phyloP scores from a whole-genome alignment of 768 basidiomycete genomes.

The Phaeolepiota aurea region DNA sequence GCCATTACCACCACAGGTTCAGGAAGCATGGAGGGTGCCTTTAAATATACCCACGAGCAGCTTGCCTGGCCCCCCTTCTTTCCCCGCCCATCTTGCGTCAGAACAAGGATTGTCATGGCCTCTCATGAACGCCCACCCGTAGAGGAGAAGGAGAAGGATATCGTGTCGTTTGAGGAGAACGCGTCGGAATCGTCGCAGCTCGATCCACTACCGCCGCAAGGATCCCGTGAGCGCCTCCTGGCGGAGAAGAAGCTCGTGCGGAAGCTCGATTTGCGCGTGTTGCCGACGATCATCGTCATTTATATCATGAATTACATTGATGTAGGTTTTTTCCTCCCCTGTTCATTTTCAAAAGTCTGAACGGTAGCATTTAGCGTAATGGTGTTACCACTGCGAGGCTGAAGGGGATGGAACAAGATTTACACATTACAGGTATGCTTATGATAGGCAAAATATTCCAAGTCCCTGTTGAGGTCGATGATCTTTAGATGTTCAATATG shows the following conservation, averaged over 20 bases:
- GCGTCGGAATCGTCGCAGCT: neutral
- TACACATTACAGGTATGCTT: constrained; percentile 31
- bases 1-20: neutral
- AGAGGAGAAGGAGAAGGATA: constrained; percentile 11
- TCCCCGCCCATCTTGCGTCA: neutral
- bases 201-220: neutral
- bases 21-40: neutral
- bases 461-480: neutral
- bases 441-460: too few relatives aligned
- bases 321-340: constrained; percentile 22
- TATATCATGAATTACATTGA: constrained; percentile 66
- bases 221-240: constrained; percentile 18
- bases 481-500: constrained; percentile 19
- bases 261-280: constrained; percentile 45
- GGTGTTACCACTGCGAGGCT: constrained; percentile 42
- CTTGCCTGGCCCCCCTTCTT: neutral
- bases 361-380: constrained; percentile 24
- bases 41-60: neutral
- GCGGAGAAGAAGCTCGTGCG: constrained; percentile 40
- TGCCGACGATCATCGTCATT: constrained; percentile 51
- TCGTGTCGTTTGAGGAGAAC: constrained; percentile 9
- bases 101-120: neutral
- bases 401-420: constrained; percentile 41
- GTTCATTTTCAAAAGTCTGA: neutral
- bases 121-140: constrained; percentile 2